Percentiles rank a stretch among this genome's conserved stretches.
Evolutionary conservation across 75 land plant genomes (phyloP).

Genomic region (Pinus albicaulis): DNA sequence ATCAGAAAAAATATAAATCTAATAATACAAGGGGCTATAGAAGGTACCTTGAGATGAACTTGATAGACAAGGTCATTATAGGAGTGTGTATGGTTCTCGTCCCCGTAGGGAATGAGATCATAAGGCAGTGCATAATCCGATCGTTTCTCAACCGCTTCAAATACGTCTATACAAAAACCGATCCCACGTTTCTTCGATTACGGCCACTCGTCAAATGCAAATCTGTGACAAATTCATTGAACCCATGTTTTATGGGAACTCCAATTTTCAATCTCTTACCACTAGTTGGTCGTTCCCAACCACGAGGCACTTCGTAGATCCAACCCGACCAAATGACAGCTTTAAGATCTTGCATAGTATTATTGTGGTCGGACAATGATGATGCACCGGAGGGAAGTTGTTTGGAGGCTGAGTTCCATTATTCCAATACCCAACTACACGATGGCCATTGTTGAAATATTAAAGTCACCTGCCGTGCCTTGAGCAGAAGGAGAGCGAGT

Average conservation of each 20-base stretch:
- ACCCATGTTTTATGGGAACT: slow-evolving; percentile 35
- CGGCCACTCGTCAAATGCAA: background rate
- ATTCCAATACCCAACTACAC: slow-evolving; percentile 30
- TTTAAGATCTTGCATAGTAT: background rate
- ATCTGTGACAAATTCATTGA: slow-evolving; percentile 23
- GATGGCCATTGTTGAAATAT: slow-evolving; percentile 1
- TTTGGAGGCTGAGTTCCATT: no score
- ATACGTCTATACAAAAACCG: slow-evolving; percentile 60
- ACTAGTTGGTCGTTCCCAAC: slow-evolving; percentile 29
- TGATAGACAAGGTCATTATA: slow-evolving; percentile 14
- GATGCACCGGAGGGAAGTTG: background rate
- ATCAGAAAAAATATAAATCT: no score
- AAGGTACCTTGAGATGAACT: slow-evolving; percentile 13
- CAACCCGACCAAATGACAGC: slow-evolving; percentile 37
- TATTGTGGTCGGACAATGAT: background rate
- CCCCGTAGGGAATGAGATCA: slow-evolving; percentile 28
- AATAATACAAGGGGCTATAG: background rate
- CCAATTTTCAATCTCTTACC: slow-evolving; percentile 25
- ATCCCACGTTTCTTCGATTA: slow-evolving; percentile 9
- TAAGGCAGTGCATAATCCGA: slow-evolving; percentile 60
- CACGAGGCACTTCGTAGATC: slow-evolving; percentile 16
- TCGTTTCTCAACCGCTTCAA: slow-evolving; percentile 30
- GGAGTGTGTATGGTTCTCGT: slow-evolving; percentile 1
- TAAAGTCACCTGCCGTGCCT: no score
- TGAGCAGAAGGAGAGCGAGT: no score